Percentiles rank a stretch among this genome's conserved stretches.
Evolutionary conservation across 1,139 yeast genomes (phyloP).

Genomic region (Yamadazyma sp.): DNA sequence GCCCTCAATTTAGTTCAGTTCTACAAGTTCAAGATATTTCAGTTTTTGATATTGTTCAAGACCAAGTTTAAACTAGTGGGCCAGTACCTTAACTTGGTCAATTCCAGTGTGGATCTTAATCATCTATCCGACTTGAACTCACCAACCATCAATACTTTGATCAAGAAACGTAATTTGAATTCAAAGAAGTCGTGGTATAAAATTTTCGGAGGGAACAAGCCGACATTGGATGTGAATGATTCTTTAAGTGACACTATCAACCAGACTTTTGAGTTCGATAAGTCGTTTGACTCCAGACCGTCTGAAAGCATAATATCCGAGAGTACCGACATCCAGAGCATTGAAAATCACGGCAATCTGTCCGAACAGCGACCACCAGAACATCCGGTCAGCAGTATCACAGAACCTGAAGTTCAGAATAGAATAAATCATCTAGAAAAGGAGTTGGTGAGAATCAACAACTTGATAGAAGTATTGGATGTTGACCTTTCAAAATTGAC

Average conservation of each 20-base stretch:
- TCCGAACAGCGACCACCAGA: background rate
- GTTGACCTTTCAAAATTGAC: conserved; percentile 38
- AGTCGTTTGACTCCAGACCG: background rate
- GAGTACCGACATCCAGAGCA: conserved; percentile 12
- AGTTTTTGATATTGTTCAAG: conserved; percentile 41
- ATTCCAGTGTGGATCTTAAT: conserved; percentile 18
- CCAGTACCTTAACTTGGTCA: conserved; percentile 33
- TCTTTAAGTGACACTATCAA: conserved; percentile 4
- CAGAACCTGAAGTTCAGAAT: conserved; percentile 5
- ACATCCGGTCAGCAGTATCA: background rate
- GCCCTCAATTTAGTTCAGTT: conserved; percentile 42
- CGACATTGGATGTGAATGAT: conserved; percentile 3
- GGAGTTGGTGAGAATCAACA: conserved; percentile 44
- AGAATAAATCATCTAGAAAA: conserved; percentile 39
- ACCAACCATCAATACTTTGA: conserved; percentile 42
- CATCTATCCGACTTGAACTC: conserved; percentile 39
- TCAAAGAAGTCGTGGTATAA: conserved; percentile 47
- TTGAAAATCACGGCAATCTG: conserved; percentile 1
- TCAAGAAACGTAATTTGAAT: conserved; percentile 19
- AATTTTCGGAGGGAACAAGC: conserved; percentile 40
- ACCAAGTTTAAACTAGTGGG: conserved; percentile 42
- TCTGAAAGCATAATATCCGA: conserved; percentile 10
- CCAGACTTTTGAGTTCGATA: conserved; percentile 2
- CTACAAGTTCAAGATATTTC: conserved; percentile 47
- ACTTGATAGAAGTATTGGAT: conserved; percentile 38